Percentiles rank a stretch among this genome's conserved stretches.
Evolutionary conservation across 345 rosid species (phyloP).

Genomic region (Dipteronia sinensis): DNA sequence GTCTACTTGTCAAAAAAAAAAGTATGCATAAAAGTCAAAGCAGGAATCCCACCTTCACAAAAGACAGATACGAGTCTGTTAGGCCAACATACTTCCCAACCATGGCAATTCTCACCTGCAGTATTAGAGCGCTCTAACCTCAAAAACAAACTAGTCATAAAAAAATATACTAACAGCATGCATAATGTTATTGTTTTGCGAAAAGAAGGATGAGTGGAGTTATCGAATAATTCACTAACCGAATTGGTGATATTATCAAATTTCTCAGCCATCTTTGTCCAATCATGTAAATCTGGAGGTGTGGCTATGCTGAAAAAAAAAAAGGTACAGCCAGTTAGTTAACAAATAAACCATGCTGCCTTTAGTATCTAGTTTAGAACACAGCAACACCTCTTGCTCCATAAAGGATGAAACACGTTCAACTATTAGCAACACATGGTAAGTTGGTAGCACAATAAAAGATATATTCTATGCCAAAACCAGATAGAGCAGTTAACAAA

Average conservation of each 20-base stretch:
- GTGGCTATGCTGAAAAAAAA: constrained; percentile 65
- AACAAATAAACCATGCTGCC: constrained; percentile 17
- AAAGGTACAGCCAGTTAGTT: constrained; percentile 14
- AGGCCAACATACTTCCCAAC: constrained; percentile 97
- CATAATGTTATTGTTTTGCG: constrained; percentile 20
- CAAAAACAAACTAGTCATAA: constrained; percentile 26
- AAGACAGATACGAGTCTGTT: constrained; percentile 92
- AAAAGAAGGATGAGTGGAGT: constrained; percentile 22
- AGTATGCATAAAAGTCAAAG: constrained; percentile 2
- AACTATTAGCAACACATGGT: neutral
- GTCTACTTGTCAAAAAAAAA: neutral
- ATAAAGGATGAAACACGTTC: neutral
- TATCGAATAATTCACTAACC: constrained; percentile 58
- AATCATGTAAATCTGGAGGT: constrained; percentile 66
- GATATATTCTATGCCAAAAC: neutral
- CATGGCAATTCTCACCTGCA: constrained; percentile 91
- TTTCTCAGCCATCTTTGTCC: constrained; percentile 85
- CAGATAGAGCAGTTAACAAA: neutral
- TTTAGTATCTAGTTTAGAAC: neutral
- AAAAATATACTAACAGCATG: constrained; percentile 44
- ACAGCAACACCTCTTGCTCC: constrained; percentile 10
- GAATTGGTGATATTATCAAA: constrained; percentile 56
- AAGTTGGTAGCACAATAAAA: neutral
- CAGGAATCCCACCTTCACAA: constrained; percentile 64
- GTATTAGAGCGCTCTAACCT: constrained; percentile 24